Evolutionary conservation across 495 filamentous ascomycete species (phyloP).

Genomic region (Diplogelasinospora grovesii): DNA sequence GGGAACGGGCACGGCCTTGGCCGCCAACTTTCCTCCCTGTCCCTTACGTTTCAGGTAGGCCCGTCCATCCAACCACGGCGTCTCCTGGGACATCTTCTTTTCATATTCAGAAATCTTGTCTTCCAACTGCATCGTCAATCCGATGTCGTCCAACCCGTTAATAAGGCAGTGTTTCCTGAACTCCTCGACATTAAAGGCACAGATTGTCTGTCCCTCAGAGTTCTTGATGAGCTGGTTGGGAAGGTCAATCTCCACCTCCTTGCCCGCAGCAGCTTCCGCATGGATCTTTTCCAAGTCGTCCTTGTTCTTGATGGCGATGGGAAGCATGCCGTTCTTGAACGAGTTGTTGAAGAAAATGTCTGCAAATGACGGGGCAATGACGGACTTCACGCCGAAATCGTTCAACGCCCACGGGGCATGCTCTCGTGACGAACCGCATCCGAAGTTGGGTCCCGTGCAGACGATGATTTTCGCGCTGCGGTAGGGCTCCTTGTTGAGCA

Average conservation of each 20-base stretch:
- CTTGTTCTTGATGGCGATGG: conserved; percentile 65
- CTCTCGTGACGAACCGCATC: conserved; percentile 88
- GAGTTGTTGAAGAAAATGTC: conserved; percentile 99
- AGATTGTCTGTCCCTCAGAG: conserved; percentile 61
- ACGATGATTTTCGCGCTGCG: conserved; percentile 83
- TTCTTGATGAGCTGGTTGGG: conserved; percentile 78
- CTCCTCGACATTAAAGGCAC: conserved; percentile 75
- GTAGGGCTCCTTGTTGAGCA: conserved; percentile 89
- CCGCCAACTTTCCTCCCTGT: conserved; percentile 59
- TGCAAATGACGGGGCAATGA: conserved; percentile 88
- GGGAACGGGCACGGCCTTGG: conserved; percentile 79
- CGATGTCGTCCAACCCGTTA: conserved; percentile 95
- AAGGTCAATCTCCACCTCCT: conserved; percentile 88
- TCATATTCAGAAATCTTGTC: conserved; percentile 85
- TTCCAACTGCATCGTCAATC: conserved; percentile 85
- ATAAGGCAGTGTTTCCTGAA: conserved; percentile 93
- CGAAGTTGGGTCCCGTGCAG: conserved; percentile 90
- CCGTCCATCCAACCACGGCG: conserved; percentile 88
- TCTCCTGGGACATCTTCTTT: conserved; percentile 62
- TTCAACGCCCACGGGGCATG: conserved; percentile 96
- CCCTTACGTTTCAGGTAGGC: conserved; percentile 71
- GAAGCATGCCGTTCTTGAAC: conserved; percentile 99
- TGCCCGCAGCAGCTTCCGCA: conserved; percentile 72
- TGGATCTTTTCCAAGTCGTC: conserved; percentile 62
- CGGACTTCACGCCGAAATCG: conserved; percentile 90